Percentiles rank a stretch among this genome's conserved stretches.
phyloP scores from a whole-genome alignment of 805 yeast species.

The Candida ascalaphidarum region DNA sequence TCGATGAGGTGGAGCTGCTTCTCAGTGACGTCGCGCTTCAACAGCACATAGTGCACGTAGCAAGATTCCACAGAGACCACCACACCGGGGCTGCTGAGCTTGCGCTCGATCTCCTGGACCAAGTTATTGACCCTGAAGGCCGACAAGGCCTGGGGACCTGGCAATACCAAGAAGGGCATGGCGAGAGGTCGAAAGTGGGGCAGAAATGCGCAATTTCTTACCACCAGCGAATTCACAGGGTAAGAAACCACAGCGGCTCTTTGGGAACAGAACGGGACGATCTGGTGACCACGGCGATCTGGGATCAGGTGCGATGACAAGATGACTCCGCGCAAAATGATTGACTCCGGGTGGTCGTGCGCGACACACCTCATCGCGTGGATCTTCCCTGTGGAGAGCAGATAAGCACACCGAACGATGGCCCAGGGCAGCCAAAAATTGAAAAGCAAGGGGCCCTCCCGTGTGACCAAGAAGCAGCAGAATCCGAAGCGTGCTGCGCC shows the following conservation, averaged over 20 bases:
- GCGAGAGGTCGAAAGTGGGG: too few species aligned
- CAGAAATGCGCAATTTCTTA: too few species aligned
- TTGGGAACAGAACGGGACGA: too few species aligned
- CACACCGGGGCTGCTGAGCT: slow-evolving; percentile 52
- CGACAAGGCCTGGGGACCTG: slow-evolving; percentile 90
- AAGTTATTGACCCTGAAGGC: slow-evolving; percentile 73
- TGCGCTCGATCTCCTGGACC: slow-evolving; percentile 62
- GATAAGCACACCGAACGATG: slow-evolving; percentile 42
- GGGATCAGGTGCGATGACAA: too few species aligned
- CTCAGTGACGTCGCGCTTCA: slow-evolving; percentile 30
- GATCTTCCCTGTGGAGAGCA: too few species aligned
- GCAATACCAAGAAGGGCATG: slow-evolving; percentile 43
- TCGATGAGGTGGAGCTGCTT: slow-evolving; percentile 43
- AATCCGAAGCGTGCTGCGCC: slow-evolving; percentile 70
- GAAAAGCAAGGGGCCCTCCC: slow-evolving; percentile 37
- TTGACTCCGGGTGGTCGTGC: too few species aligned
- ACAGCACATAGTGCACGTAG: slow-evolving; percentile 74
- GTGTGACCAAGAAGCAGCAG: slow-evolving; percentile 57
- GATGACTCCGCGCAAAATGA: too few species aligned
- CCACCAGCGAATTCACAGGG: too few species aligned
- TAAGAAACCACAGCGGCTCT: too few species aligned
- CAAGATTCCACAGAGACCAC: slow-evolving; percentile 66
- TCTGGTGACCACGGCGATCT: too few species aligned
- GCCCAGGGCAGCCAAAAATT: slow-evolving; percentile 69
- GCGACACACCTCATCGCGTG: too few species aligned